phyloP scores from a whole-genome alignment of 2,329 filamentous ascomycete species.

The Didymella arachidicola region DNA sequence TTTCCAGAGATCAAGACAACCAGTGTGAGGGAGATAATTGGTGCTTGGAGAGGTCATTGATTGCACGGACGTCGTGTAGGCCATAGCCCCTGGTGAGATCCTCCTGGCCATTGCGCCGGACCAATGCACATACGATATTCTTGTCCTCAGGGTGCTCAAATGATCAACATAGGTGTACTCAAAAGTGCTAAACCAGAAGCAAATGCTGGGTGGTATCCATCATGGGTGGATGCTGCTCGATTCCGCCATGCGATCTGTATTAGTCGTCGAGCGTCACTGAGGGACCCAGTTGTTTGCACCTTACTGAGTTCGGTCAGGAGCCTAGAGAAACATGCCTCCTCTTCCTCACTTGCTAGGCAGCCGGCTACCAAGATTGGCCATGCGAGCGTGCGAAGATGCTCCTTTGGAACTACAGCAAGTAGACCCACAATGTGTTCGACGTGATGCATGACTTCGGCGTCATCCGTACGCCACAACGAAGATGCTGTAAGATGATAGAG shows the following conservation, averaged over 20 bases:
- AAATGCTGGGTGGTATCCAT: constrained; percentile 8
- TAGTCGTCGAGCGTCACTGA: constrained; percentile 21
- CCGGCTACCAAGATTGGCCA: constrained; percentile 28
- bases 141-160: not conserved
- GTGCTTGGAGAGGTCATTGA: constrained; percentile 18
- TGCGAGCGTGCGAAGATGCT: constrained; percentile 22
- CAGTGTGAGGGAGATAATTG: constrained; percentile 24
- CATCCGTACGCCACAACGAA: not conserved
- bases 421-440: constrained; percentile 14
- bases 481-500: not conserved
- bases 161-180: constrained; percentile 15
- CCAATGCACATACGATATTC: not conserved
- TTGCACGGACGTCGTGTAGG: too few species aligned
- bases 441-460: not conserved
- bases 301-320: constrained; percentile 9
- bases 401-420: constrained; percentile 7
- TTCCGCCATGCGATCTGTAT: constrained; percentile 14
- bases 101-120: not conserved
- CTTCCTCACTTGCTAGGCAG: constrained; percentile 10
- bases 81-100: too few species aligned
- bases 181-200: constrained; percentile 20
- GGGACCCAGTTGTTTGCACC: constrained; percentile 13
- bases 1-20: constrained; percentile 28
- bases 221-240: not conserved
- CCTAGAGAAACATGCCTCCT: constrained; percentile 8